Evolutionary conservation across 2,329 filamentous ascomycete species (phyloP).

Genomic region (Cladobotryum protrusum): DNA sequence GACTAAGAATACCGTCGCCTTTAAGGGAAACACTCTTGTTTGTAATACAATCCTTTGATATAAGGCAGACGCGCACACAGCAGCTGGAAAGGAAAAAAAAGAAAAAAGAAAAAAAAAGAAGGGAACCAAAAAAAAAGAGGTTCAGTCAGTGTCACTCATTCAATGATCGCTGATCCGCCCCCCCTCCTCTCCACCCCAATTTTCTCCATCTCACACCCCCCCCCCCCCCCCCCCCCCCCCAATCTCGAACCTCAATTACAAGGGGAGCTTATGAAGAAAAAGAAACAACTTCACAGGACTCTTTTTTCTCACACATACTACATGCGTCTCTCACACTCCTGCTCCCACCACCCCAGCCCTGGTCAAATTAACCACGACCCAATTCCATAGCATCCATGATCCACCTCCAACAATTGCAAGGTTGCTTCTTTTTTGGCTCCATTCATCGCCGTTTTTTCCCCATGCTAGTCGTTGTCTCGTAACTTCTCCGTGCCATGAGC

Average conservation of each 20-base stretch:
- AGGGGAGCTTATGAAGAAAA: neutral
- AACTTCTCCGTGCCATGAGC: no score
- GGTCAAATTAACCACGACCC: constrained; percentile 6
- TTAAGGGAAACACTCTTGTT: no score
- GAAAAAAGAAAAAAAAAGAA: neutral
- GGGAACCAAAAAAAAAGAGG: neutral
- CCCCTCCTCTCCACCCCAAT: neutral
- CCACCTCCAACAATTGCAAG: constrained; percentile 1
- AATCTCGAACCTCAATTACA: neutral
- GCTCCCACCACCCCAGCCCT: neutral
- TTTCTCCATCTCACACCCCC: constrained; percentile 1
- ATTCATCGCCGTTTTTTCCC: constrained; percentile 7
- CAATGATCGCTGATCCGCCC: neutral
- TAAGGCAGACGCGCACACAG: no score
- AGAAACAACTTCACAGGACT: constrained; percentile 1
- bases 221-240: constrained; percentile 6
- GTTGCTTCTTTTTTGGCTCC: constrained; percentile 4
- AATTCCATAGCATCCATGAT: constrained; percentile 1
- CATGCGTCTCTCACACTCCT: no score
- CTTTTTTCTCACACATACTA: no score
- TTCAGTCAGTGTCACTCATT: neutral
- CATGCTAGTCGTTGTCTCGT: constrained; percentile 4
- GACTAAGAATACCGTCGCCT: no score
- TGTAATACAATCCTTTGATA: no score
- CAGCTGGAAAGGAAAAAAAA: neutral